Base-by-base conservation (phyloP, 2,329 filamentous ascomycete genomes). In the Cladosporium austrohemisphaericum region DNA sequence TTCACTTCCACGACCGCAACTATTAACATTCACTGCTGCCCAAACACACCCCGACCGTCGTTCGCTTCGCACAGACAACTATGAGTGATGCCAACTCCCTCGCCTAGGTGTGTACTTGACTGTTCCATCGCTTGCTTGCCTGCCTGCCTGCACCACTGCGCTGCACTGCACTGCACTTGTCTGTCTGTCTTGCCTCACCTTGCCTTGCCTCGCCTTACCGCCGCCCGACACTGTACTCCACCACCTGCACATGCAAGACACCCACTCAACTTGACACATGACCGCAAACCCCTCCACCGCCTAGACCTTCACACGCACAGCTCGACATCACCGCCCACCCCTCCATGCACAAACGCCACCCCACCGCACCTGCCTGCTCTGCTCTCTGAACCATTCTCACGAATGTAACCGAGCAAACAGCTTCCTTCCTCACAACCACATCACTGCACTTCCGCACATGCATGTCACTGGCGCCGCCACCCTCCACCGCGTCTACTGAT, bases 301-400 rank as follows among this genome's bases (percentile, higher is more conserved):
- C 32, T n/a, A 13, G 14, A 35, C 32, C 32, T 16, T 16, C 14
- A 9, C 33, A 36, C 33, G 10, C 2, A 16, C 33, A 36, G 10
- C 33, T 9, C 33, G 5, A 22, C 28, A 19, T 14, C 25, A 9
- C 13, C 41, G 5, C 14, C 32, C n/a, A 10, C 32, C 16, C 32
- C 13, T 35, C n/a, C 14, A 35, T 16, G 3, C 14, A 79, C 60
- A 53, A 74, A 18, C 71, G 91, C 40, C 83, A 94, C 25, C 76
- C 96, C 20, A 65, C 85, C 37, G 87, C 86, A 1, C 88, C 95
- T 65, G 63, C 64, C 55, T 96, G 89, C 87, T 84, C 86, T 41
- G 88, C 86, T 22, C 83, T 87, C 3, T 90, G 83, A 64, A 90
- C 91, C 3, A 77, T 92, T 38, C 26, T 47, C 44, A 47, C 44